Base-by-base conservation (phyloP, 495 filamentous ascomycete species). In the Lindgomyces ingoldianus region DNA sequence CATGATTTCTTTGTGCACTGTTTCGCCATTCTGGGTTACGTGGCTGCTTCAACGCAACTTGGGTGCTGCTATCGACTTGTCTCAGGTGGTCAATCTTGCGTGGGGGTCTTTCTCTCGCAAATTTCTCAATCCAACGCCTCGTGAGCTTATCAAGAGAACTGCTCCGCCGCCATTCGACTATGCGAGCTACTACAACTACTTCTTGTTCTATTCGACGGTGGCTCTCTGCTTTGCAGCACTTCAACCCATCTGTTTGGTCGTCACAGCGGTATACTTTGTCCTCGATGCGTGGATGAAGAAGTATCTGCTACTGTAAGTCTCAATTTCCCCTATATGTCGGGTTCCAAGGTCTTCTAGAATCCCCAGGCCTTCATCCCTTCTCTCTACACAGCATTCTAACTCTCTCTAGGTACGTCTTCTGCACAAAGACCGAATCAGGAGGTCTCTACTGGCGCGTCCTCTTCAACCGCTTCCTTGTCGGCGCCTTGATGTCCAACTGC, bases 391-490 rank as follows among this genome's bases (percentile, higher is more conserved):
- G n/a, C n/a, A n/a, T n/a, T n/a, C 65, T 62, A 45, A 67, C 53
- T 24, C 11, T 16, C 1, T 19, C 12, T 29, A 74, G 70, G 49
- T 79, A 98, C 75, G 87, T 98, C 64, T 96, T 96, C 60, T 82
- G 96, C 59, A 99, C 94, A 24, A 98, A 97, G 76, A 93, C 88
- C 42, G 94, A 99, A 74, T 96, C 91, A 4, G 93, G 91, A 22
- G 94, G 95, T n/a, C 84, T 87, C 70, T 96, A 89, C 76, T 99
- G 94, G 94, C 86, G 91, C 39, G 75, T 91, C 1, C 66, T 98
- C 30, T 94, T 90, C 83, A 98, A 99, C 73, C 91, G 94, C 22
- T 78, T 97, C 74, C 73, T 99, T 36, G 92, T 97, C 71, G 91
- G 85, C 16, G 81, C 87, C 4, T 83, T 96, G 16, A 78, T 98